Evolutionary conservation across 1,139 yeast genomes (phyloP).

Genomic region (Chernovozyma sophiae-reginae): DNA sequence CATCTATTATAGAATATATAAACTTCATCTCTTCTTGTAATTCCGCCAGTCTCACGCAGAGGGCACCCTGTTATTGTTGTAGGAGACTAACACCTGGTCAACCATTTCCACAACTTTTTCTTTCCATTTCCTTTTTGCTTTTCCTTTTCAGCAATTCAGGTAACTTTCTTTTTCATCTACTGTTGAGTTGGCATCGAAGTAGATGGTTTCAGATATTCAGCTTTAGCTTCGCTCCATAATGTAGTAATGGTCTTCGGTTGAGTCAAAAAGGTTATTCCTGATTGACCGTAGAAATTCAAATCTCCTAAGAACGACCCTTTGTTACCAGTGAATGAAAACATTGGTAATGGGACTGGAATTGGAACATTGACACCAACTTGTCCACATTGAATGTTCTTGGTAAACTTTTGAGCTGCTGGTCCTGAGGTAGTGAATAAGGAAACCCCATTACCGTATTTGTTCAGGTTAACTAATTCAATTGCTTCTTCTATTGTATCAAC

Average conservation of each 20-base stretch:
- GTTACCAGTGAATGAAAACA: slow-evolving; percentile 79
- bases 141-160: no score
- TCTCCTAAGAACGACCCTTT: slow-evolving; percentile 77
- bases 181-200: slow-evolving; percentile 66
- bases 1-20: no score
- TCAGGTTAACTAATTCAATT: slow-evolving; percentile 57
- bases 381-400: slow-evolving; percentile 67
- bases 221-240: slow-evolving; percentile 47
- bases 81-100: no score
- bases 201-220: slow-evolving; percentile 47
- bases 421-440: slow-evolving; percentile 71
- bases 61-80: no score
- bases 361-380: slow-evolving; percentile 82
- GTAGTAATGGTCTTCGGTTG: slow-evolving; percentile 75
- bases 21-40: no score
- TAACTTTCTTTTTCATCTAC: slow-evolving; percentile 11
- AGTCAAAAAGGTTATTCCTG: slow-evolving; percentile 68
- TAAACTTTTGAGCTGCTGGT: slow-evolving; percentile 65
- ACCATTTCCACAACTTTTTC: no score
- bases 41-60: no score
- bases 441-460: slow-evolving; percentile 72
- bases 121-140: no score
- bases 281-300: slow-evolving; percentile 75
- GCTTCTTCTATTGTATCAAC: slow-evolving; percentile 73
- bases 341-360: slow-evolving; percentile 80